Evolutionary conservation across 2,329 filamentous ascomycete species (phyloP), one percentile per base, ranked within the genome.

Genomic region (Aureobasidium namibiae): DNA sequence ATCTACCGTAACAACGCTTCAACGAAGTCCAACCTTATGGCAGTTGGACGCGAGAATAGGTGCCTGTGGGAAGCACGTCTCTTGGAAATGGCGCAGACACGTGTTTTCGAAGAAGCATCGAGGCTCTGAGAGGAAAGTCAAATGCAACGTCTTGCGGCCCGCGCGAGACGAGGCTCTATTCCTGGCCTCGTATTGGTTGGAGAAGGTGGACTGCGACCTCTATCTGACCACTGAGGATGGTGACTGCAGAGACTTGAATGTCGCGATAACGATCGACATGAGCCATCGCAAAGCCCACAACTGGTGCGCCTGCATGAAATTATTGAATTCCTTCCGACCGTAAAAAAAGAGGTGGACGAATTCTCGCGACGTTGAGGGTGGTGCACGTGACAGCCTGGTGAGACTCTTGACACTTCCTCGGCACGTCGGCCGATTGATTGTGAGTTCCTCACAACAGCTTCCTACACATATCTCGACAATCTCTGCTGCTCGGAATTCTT

Each of bases 111-210:
- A 36, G 29, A 36, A 34, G 31, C n/a, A 45, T 56, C 41, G 41
- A 56, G 53, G 53, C 53, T 56, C 31, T 38, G 29, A 26, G 41
- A 18, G 33, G 41, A 45, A 57, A 48, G 54, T 33, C 42, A 57
- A 39, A 38, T 21, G 33, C 8, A 56, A 56, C 53, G 53, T 45
- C 42, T 29, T 14, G 21, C 34, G 29, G 29, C 29, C 29, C 41
- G 41, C 41, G 41, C 5, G 26, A 45, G 9, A 45, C 6, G 26
- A 41, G 11, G 21, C 53, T 45, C 54, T 57, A 57, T 48, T 46
- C 33, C 16, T 45, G 39, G 9, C 54, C 21, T 33, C 41, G 31
- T 36, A 23, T 21, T 11, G 54, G 23, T 39, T 42, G 33, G 41
- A 48, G n/a, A 9, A 21, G 14, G 33, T 8, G 13, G 13, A 13